These are phyloP conservation scores for Camellia japonica DNA, from an alignment of 148 eudicot species.

Conservation along the genomic window DNA sequence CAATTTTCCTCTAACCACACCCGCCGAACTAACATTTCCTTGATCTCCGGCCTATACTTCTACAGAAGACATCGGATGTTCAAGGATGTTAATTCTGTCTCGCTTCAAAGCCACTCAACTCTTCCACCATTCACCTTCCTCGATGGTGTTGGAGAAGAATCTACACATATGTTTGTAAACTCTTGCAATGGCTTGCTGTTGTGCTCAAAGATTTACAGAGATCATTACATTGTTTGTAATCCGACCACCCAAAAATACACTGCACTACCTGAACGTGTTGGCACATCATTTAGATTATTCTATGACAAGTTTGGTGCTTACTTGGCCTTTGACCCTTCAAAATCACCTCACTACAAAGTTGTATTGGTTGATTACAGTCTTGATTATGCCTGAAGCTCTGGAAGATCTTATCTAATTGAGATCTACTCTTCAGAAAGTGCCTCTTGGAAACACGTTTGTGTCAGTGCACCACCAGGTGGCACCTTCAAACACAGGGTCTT, in stretches of 20 bases:
- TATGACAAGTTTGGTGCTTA: not conserved
- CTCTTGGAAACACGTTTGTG: not conserved
- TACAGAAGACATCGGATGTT: not conserved
- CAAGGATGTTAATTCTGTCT: not conserved
- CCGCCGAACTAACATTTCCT: not conserved
- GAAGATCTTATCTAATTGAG: not conserved
- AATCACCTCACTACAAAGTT: not conserved
- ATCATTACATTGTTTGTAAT: not conserved
- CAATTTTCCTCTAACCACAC: not conserved
- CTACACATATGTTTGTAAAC: not conserved
- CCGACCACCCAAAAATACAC: not conserved
- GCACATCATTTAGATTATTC: not conserved
- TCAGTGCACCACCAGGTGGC: not conserved
- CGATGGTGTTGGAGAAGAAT: not conserved
- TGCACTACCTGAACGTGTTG: not conserved
- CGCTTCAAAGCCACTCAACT: not conserved
- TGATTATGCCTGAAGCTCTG: not conserved
- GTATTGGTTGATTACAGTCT: not conserved
- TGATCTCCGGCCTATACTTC: not conserved
- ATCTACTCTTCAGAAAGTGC: not conserved
- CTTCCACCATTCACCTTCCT: not conserved
- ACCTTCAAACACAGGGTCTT: not conserved
- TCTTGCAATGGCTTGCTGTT: slow-evolving; percentile 3
- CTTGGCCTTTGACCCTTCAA: not conserved
- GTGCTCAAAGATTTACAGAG: not conserved